Percentiles rank a stretch among this genome's conserved stretches.
Evolutionary conservation across 2,329 filamentous ascomycete genomes (phyloP).

Genomic region (Penicillium sp.): DNA sequence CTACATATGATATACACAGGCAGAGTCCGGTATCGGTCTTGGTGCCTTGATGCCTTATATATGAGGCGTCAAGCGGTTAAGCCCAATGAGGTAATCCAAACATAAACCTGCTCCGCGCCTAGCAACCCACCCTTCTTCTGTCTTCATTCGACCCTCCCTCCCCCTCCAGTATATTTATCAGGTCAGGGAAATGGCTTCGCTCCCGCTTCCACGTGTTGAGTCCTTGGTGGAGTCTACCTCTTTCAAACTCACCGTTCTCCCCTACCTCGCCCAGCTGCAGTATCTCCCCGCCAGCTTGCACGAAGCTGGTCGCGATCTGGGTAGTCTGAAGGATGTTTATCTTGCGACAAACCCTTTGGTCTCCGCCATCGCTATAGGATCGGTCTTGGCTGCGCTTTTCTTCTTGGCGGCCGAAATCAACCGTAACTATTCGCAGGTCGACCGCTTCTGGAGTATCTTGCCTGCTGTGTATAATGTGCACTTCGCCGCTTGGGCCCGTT

Average conservation of each 20-base stretch:
- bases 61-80: conserved; percentile 7
- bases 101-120: conserved; percentile 15
- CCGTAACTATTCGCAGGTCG: conserved; percentile 95
- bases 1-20: no score
- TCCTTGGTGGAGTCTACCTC: conserved; percentile 75
- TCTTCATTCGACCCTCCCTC: conserved; percentile 7
- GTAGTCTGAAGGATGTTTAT: conserved; percentile 73
- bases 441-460: conserved; percentile 87
- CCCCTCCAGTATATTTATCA: background rate
- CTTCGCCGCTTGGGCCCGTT: conserved; percentile 78
- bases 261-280: conserved; percentile 72
- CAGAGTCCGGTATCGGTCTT: no score
- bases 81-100: conserved; percentile 26
- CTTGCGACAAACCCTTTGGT: conserved; percentile 84
- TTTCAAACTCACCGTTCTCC: conserved; percentile 73
- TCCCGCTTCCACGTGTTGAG: conserved; percentile 68
- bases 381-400: conserved; percentile 73
- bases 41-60: no score
- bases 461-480: conserved; percentile 86
- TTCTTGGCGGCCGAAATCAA: conserved; percentile 81
- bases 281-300: conserved; percentile 69
- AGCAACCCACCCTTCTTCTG: conserved; percentile 8
- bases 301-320: conserved; percentile 62
- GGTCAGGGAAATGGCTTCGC: conserved; percentile 55
- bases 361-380: conserved; percentile 70